phyloP scores from a whole-genome alignment of 2,329 filamentous ascomycete genomes.

The Sordariomycetes sp. region DNA sequence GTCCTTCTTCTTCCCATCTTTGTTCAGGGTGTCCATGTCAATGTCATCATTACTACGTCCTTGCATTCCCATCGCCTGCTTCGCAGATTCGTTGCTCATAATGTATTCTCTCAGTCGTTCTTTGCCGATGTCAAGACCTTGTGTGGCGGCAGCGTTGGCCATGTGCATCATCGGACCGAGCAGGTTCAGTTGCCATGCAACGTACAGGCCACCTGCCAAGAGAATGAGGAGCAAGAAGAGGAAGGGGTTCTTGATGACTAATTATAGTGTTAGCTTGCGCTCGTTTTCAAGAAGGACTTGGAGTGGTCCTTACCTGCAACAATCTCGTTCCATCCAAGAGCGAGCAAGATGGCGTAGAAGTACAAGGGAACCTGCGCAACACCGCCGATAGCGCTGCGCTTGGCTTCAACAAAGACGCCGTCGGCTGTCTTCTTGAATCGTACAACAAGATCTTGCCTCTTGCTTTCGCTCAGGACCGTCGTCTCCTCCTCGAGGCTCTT shows the following conservation, averaged over 20 bases:
- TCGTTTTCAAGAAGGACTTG: slow-evolving; percentile 1
- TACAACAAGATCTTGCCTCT: slow-evolving; percentile 83
- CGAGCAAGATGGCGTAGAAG: slow-evolving; percentile 83
- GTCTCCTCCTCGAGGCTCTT: slow-evolving; percentile 95
- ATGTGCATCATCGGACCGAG: slow-evolving; percentile 95
- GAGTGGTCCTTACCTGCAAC: slow-evolving; percentile 61
- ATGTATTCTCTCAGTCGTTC: slow-evolving; percentile 85
- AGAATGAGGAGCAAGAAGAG: slow-evolving; percentile 87
- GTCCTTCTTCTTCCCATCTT: slow-evolving; percentile 41
- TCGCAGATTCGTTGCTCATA: slow-evolving; percentile 74
- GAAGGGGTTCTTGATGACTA: slow-evolving; percentile 86
- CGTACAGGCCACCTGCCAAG: slow-evolving; percentile 66
- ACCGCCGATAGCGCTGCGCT: slow-evolving; percentile 90
- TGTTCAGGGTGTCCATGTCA: slow-evolving; percentile 51
- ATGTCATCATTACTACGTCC: slow-evolving; percentile 37
- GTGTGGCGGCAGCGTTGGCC: slow-evolving; percentile 76
- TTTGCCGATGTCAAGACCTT: slow-evolving; percentile 87
- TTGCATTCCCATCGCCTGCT: slow-evolving; percentile 71
- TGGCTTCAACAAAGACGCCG: slow-evolving; percentile 95
- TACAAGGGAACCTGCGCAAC: slow-evolving; percentile 91
- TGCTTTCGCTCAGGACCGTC: slow-evolving; percentile 83
- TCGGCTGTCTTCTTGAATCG: slow-evolving; percentile 98
- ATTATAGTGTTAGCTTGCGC: slow-evolving; percentile 2
- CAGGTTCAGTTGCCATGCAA: slow-evolving; percentile 89
- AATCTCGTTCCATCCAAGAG: slow-evolving; percentile 98